Evolutionary conservation across 2,329 filamentous ascomycete species (phyloP).

Genomic region (Boeremia lycopersici): DNA sequence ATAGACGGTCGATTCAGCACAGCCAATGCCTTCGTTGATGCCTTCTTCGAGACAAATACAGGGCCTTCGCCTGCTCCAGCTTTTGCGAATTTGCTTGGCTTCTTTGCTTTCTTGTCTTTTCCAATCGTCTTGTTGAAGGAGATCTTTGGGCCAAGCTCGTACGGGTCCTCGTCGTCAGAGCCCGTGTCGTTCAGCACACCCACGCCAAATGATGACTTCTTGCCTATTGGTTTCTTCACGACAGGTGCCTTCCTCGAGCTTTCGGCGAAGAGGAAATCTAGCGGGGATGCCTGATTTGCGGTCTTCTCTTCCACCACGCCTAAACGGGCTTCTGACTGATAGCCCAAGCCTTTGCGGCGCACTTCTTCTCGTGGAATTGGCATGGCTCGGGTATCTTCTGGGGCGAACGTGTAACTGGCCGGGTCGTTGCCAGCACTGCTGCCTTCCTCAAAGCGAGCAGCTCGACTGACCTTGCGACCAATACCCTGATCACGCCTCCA

Average conservation of each 20-base stretch:
- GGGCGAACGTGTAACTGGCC: slow-evolving; percentile 76
- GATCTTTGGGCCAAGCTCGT: slow-evolving; percentile 88
- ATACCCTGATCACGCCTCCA: slow-evolving; percentile 95
- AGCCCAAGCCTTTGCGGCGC: slow-evolving; percentile 71
- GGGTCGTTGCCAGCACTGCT: slow-evolving; percentile 48
- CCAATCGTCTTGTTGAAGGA: slow-evolving; percentile 84
- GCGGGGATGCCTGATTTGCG: slow-evolving; percentile 16
- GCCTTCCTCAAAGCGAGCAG: slow-evolving; percentile 68
- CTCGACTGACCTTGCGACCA: slow-evolving; percentile 80
- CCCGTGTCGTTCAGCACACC: slow-evolving; percentile 91
- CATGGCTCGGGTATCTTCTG: slow-evolving; percentile 76
- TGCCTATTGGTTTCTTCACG: slow-evolving; percentile 52
- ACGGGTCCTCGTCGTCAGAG: slow-evolving; percentile 94
- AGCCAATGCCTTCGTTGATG: slow-evolving; percentile 52
- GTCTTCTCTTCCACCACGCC: slow-evolving; percentile 37
- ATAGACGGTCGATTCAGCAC: slow-evolving; percentile 69
- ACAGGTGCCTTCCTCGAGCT: slow-evolving; percentile 20
- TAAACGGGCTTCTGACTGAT: slow-evolving; percentile 64
- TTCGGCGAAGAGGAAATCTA: slow-evolving; percentile 34
- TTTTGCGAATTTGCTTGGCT: slow-evolving; percentile 60
- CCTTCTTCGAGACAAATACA: slow-evolving; percentile 75
- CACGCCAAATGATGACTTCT: slow-evolving; percentile 80
- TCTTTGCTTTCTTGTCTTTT: slow-evolving; percentile 76
- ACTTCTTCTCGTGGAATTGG: slow-evolving; percentile 69
- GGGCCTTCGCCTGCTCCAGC: slow-evolving; percentile 70